A percentile compares a stretch with the other conserved stretches of the same genome.
phyloP scores from a whole-genome alignment of 257 asterid genomes.

The Lavandula angustifolia region DNA sequence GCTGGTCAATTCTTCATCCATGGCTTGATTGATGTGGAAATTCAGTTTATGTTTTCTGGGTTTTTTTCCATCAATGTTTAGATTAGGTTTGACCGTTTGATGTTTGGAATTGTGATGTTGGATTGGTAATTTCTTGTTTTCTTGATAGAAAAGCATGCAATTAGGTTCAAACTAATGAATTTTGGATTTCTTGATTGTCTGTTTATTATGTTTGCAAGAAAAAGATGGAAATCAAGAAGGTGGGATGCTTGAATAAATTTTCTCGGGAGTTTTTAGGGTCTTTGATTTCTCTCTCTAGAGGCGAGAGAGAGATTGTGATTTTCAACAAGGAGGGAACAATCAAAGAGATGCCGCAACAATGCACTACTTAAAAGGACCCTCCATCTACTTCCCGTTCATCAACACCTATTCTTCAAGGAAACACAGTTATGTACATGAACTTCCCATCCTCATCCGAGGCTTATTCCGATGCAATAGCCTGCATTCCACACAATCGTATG shows the following conservation, averaged over 20 bases:
- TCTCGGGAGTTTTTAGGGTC: conserved; percentile 24
- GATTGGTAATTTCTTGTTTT: not conserved
- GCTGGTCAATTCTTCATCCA: conserved; percentile 16
- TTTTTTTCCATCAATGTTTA: not conserved
- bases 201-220: not conserved
- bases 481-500: conserved; percentile 41
- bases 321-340: conserved; percentile 33
- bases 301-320: conserved; percentile 19
- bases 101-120: conserved; percentile 3
- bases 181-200: conserved; percentile 25
- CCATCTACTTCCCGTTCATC: conserved; percentile 54
- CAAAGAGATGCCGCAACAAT: conserved; percentile 54
- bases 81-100: conserved; percentile 2
- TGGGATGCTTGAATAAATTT: conserved; percentile 11
- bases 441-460: conserved; percentile 58
- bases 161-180: conserved; percentile 12
- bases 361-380: conserved; percentile 55
- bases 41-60: conserved; percentile 4
- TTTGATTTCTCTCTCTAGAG: conserved; percentile 23
- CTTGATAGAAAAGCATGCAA: conserved; percentile 17
- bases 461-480: conserved; percentile 45
- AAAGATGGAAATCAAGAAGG: not conserved
- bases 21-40: conserved; percentile 19
- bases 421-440: conserved; percentile 59
- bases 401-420: conserved; percentile 37